phyloP scores from a whole-genome alignment of 768 basidiomycete species.

The Plicaturopsis crispa region DNA sequence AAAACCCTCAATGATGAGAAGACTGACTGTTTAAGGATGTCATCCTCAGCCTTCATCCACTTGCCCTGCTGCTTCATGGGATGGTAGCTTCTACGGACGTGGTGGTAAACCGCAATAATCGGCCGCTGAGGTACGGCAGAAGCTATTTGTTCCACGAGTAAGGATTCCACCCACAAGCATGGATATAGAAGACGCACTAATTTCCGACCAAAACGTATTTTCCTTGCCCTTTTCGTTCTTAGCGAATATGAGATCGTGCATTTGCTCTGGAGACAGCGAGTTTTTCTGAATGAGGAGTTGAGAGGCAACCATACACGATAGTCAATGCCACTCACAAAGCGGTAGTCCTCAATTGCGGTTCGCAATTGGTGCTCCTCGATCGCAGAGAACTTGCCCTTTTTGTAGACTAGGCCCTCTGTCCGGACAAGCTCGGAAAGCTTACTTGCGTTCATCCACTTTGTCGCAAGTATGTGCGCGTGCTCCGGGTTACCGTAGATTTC shows the following conservation, averaged over 20 bases:
- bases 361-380: conserved; percentile 65
- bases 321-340: conserved; percentile 31
- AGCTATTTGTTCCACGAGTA: too few species aligned
- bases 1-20: not conserved
- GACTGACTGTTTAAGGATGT: conserved; percentile 50
- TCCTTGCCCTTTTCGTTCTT: conserved; percentile 54
- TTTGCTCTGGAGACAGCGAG: conserved; percentile 43
- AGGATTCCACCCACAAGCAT: conserved; percentile 6
- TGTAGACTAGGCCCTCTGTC: conserved; percentile 75
- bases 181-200: conserved; percentile 50
- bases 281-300: conserved; percentile 30
- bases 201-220: conserved; percentile 70
- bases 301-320: conserved; percentile 4
- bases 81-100: conserved; percentile 63
- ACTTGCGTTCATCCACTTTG: conserved; percentile 67
- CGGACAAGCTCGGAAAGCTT: conserved; percentile 65
- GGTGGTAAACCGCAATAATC: conserved; percentile 79
- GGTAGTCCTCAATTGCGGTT: conserved; percentile 58
- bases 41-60: conserved; percentile 66
- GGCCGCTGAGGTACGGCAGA: conserved; percentile 66
- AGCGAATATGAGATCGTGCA: conserved; percentile 62
- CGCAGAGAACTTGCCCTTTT: conserved; percentile 82
- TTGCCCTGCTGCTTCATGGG: conserved; percentile 63
- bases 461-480: conserved; percentile 65
- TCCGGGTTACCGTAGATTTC: conserved; percentile 38